Base-by-base conservation (phyloP, 345 rosid species). In the Crucihimalaya himalaica region DNA sequence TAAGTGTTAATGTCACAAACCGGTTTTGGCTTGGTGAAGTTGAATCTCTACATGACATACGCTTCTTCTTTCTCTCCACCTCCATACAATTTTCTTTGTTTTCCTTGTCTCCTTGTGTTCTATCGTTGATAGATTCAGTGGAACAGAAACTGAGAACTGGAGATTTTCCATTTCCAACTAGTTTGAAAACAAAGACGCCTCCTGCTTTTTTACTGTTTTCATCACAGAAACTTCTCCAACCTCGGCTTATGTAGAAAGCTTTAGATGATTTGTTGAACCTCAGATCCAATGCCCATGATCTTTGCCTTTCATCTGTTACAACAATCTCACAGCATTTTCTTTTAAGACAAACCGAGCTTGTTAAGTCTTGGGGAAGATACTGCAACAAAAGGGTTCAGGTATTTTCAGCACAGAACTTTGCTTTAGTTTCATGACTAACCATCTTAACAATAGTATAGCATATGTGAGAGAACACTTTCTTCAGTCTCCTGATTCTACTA, bases 171-270 rank as follows among this genome's bases (percentile, higher is more conserved):
- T 66, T 35, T 51, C 15, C 23, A 12, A 32, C 21, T 48, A 21
- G 48, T 37, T 32, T 65, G 58, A 65, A 47, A 6, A 34, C n/a
- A 50, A 63, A 45, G 11, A 45, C 3, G 2, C 37, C 28, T 29
- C 55, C 55, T 5, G 16, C 13, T 29, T 28, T 28, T 29, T 43
- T 18, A 27, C 56, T 1, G 12, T 46, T 64, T 29, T 46, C 28
- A 25, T 25, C 11, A 31, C 68, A 63, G 16, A 63, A 63, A n/a
- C 16, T 63, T 29, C 10, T 62, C 67, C 67, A 62, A 40, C 67
- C 67, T 62, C 5, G 21, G 35, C 35, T 63, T n/a, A 63, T 63
- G 67, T 43, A 63, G 15, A 40, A 42, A 25, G 35, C 14, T n/a
- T 45, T 14, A 40, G 34, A 43, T 25, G 34, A 63, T n/a, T 61